A percentile compares a stretch with the other conserved stretches of the same genome.
Evolutionary conservation across 2,329 filamentous ascomycete genomes (phyloP).

Genomic region (Fusarium pseudonygamai): DNA sequence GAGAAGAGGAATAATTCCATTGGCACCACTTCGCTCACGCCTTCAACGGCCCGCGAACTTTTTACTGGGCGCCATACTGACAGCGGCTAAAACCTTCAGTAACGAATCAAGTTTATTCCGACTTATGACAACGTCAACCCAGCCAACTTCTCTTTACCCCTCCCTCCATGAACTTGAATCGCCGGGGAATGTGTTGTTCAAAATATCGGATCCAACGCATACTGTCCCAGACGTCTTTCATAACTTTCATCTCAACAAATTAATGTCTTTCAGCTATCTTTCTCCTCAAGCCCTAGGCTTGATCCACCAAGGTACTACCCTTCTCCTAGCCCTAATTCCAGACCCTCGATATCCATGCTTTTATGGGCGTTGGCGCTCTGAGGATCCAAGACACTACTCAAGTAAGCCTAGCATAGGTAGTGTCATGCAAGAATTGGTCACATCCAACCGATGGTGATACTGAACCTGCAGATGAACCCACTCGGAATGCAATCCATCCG

Average conservation of each 20-base stretch:
- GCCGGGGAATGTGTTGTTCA: not conserved
- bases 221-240: not conserved
- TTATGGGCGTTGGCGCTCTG: constrained; percentile 2
- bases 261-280: not conserved
- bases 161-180: constrained; percentile 3
- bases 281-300: constrained; percentile 23
- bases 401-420: constrained; percentile 33
- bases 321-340: constrained; percentile 33
- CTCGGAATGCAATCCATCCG: constrained; percentile 19
- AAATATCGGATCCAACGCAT: not conserved
- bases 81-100: constrained; percentile 14
- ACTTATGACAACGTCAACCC: constrained; percentile 8
- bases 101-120: constrained; percentile 30
- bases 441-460: constrained; percentile 32
- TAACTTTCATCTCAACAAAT: constrained; percentile 4
- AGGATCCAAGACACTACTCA: constrained; percentile 27
- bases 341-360: constrained; percentile 18
- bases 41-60: constrained; percentile 34
- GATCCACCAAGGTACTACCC: constrained; percentile 24
- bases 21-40: constrained; percentile 29
- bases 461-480: constrained; percentile 31
- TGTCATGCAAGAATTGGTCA: constrained; percentile 24
- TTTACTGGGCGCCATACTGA: constrained; percentile 28
- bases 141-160: constrained; percentile 7
- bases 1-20: constrained; percentile 13